These are phyloP conservation scores for Plasmodium chabaudi DNA, from an alignment of 169 alveolate species.

Conservation along the genomic window DNA sequence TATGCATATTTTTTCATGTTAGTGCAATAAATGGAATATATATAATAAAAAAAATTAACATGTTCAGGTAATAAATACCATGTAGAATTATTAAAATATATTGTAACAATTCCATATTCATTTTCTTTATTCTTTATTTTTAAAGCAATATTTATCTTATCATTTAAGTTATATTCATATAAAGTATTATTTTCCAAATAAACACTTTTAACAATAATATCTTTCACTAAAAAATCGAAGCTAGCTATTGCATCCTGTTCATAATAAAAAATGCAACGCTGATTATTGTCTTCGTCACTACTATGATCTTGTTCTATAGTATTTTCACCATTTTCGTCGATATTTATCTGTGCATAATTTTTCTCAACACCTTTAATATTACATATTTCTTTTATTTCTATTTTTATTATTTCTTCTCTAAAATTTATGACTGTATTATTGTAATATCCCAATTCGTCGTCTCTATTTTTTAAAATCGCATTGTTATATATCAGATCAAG, in stretches of 20 bases:
- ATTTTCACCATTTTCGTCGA: no score
- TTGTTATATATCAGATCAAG: neutral
- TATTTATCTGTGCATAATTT: neutral
- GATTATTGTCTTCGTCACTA: neutral
- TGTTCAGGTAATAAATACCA: conserved; percentile 38
- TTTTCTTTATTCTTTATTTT: neutral
- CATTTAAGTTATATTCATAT: conserved; percentile 33
- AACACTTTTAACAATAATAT: conserved; percentile 13
- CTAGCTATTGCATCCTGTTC: neutral
- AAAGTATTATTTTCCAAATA: conserved; percentile 16
- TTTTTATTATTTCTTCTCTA: conserved; percentile 37
- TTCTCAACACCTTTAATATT: conserved; percentile 1
- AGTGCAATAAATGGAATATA: conserved; percentile 11
- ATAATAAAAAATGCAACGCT: neutral
- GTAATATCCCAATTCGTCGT: conserved; percentile 22
- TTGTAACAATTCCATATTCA: neutral
- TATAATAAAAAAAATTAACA: conserved; percentile 3
- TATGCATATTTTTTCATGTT: neutral
- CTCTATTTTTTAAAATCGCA: neutral
- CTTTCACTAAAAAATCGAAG: neutral
- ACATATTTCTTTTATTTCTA: conserved; percentile 22
- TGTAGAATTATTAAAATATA: neutral
- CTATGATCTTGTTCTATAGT: no score
- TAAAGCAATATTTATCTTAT: conserved; percentile 14
- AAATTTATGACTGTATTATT: neutral